These are phyloP conservation scores for Alternaria sp. DNA, from an alignment of 2,329 filamentous ascomycete genomes.

Conservation along the genomic window DNA sequence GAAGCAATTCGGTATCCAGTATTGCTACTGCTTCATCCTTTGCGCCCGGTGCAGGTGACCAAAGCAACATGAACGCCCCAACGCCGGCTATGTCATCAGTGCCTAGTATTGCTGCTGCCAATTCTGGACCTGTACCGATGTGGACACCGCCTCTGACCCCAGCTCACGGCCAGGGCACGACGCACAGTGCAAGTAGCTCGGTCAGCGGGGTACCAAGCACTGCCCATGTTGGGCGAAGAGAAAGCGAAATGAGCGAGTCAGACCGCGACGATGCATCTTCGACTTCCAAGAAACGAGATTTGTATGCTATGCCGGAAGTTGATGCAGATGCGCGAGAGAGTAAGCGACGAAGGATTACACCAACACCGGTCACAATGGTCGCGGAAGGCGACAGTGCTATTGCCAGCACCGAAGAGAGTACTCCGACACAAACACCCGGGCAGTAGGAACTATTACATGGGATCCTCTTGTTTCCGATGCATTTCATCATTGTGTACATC, in stretches of 20 bases:
- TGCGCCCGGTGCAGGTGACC: constrained; percentile 43
- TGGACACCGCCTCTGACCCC: constrained; percentile 93
- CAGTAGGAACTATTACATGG: constrained; percentile 15
- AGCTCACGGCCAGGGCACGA: constrained; percentile 50
- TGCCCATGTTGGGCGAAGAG: constrained; percentile 26
- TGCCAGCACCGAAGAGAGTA: constrained; percentile 41
- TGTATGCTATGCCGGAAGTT: constrained; percentile 45
- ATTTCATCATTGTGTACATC: constrained; percentile 2
- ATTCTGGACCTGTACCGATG: constrained; percentile 71
- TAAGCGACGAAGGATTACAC: constrained; percentile 56
- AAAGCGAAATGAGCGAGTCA: constrained; percentile 47
- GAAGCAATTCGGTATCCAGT: constrained; percentile 86
- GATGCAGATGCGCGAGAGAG: constrained; percentile 44
- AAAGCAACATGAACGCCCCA: constrained; percentile 70
- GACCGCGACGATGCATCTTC: constrained; percentile 40
- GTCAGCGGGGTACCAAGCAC: constrained; percentile 57
- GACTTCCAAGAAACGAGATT: constrained; percentile 45
- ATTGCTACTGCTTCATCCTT: constrained; percentile 70
- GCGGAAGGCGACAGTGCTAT: constrained; percentile 35
- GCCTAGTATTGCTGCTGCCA: constrained; percentile 76
- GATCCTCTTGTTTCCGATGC: constrained; percentile 3
- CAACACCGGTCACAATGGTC: constrained; percentile 49
- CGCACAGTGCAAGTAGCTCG: constrained; percentile 63
- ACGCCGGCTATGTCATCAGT: constrained; percentile 79
- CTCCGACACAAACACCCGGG: constrained; percentile 27